A percentile compares a stretch with the other conserved stretches of the same genome.
These are phyloP conservation scores for Magnusiomyces paraingens DNA, from an alignment of 1,139 yeast species.

Conservation along the genomic window DNA sequence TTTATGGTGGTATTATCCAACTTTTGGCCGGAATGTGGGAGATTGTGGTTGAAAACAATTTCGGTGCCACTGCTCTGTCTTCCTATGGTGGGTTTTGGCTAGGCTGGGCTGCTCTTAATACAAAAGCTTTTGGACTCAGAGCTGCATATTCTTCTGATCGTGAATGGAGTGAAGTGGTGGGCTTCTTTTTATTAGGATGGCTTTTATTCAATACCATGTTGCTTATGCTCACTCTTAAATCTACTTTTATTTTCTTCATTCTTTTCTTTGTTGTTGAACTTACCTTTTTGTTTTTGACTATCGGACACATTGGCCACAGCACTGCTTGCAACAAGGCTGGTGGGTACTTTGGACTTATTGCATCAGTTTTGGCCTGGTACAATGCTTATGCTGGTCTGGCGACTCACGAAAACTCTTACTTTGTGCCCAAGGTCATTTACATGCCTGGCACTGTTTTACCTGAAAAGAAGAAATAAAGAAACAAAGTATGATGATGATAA, in stretches of 20 bases:
- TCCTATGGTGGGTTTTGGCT: constrained; percentile 89
- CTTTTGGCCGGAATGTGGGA: constrained; percentile 72
- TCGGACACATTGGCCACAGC: constrained; percentile 44
- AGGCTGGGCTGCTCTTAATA: constrained; percentile 61
- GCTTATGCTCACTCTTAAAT: constrained; percentile 60
- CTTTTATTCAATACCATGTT: constrained; percentile 66
- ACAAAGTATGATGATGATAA: no score
- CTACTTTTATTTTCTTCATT: constrained; percentile 72
- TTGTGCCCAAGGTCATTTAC: constrained; percentile 45
- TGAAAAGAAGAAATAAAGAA: no score
- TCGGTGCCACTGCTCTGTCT: constrained; percentile 78
- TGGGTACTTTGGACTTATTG: constrained; percentile 68
- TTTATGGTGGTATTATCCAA: constrained; percentile 80
- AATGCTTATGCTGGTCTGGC: constrained; percentile 85
- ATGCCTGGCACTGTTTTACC: constrained; percentile 31
- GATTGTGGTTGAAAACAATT: constrained; percentile 62
- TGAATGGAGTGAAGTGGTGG: constrained; percentile 52
- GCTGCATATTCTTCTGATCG: constrained; percentile 42
- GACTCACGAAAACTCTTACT: constrained; percentile 51
- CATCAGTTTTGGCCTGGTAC: constrained; percentile 80
- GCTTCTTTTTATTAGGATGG: constrained; percentile 73
- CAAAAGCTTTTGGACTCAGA: constrained; percentile 66
- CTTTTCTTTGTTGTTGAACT: constrained; percentile 57
- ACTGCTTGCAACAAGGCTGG: constrained; percentile 51
- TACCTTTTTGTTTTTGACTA: constrained; percentile 61